A percentile compares a stretch with the other conserved stretches of the same genome.
Conservation (phyloP, 768 basidiomycete species). For the Tremella mesenterica region DNA sequence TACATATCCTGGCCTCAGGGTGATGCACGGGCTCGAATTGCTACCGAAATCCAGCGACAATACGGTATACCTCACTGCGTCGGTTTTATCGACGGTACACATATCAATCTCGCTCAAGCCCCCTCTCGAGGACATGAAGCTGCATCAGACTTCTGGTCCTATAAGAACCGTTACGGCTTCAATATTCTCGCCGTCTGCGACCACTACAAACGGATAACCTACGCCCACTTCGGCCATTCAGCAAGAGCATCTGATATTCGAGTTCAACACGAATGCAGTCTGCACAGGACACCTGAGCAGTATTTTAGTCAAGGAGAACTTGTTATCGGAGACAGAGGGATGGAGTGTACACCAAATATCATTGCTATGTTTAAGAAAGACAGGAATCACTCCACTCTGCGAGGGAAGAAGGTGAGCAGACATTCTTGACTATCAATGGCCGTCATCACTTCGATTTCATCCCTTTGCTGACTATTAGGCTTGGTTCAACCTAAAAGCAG, state of each 20-base stretch:
- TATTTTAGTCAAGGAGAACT: background rate
- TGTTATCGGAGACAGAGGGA: background rate
- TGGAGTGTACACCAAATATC: background rate
- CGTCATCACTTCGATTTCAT: background rate
- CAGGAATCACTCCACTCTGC: background rate
- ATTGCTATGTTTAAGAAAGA: background rate
- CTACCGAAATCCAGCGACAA: background rate
- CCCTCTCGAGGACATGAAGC: background rate
- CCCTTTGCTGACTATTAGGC: background rate
- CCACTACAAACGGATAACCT: background rate
- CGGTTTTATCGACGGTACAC: background rate
- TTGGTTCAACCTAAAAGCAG: background rate
- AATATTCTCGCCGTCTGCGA: background rate
- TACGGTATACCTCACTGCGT: background rate
- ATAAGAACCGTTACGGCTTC: background rate
- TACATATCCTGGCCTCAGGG: background rate
- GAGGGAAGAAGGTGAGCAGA: background rate
- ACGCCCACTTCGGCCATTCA: background rate
- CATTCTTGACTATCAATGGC: too few relatives aligned
- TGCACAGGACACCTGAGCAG: background rate
- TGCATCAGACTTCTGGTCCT: background rate
- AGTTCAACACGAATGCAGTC: background rate
- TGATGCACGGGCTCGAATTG: background rate
- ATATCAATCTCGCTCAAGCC: conserved; percentile 1
- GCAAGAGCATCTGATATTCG: background rate